A percentile compares a stretch with the other conserved stretches of the same genome.
phyloP scores from a whole-genome alignment of 148 eudicot genomes.

The Amaranthus cruentus region DNA sequence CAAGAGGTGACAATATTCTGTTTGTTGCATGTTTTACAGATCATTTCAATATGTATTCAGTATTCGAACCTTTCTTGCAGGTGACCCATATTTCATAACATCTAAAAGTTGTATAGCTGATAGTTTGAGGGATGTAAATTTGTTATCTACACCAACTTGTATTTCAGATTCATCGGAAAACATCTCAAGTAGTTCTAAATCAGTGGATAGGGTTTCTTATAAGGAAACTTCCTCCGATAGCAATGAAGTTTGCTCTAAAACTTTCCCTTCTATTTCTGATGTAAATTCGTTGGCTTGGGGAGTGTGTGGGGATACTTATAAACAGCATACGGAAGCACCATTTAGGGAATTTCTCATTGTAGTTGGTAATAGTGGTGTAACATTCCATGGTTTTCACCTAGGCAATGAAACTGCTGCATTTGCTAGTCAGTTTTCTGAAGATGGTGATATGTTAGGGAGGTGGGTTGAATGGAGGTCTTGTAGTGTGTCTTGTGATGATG shows the following conservation, averaged over 20 bases:
- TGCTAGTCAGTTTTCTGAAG: constrained; percentile 22
- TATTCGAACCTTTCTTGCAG: constrained; percentile 30
- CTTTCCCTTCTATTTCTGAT: constrained; percentile 52
- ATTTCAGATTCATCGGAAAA: constrained; percentile 31
- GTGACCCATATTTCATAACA: constrained; percentile 25
- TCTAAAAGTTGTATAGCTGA: constrained; percentile 32
- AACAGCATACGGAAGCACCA: constrained; percentile 47
- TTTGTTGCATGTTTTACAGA: constrained; percentile 4
- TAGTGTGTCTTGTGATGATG: constrained; percentile 18
- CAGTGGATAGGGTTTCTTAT: constrained; percentile 30
- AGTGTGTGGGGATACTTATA: constrained; percentile 56
- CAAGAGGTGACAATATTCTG: constrained; percentile 36
- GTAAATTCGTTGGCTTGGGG: constrained; percentile 89
- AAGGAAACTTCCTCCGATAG: constrained; percentile 27
- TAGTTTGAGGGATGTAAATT: constrained; percentile 27
- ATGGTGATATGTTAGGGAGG: constrained; percentile 43
- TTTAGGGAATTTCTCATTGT: constrained; percentile 77
- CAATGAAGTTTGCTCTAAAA: constrained; percentile 27
- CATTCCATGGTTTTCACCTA: constrained; percentile 70
- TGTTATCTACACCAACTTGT: constrained; percentile 29
- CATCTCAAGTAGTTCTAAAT: constrained; percentile 40
- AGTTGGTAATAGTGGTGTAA: constrained; percentile 65
- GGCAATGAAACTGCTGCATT: constrained; percentile 25
- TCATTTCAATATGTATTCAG: neutral
- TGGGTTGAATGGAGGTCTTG: constrained; percentile 96